Conservation (phyloP, 257 asterid genomes). For the Voacanga thouarsii region DNA sequence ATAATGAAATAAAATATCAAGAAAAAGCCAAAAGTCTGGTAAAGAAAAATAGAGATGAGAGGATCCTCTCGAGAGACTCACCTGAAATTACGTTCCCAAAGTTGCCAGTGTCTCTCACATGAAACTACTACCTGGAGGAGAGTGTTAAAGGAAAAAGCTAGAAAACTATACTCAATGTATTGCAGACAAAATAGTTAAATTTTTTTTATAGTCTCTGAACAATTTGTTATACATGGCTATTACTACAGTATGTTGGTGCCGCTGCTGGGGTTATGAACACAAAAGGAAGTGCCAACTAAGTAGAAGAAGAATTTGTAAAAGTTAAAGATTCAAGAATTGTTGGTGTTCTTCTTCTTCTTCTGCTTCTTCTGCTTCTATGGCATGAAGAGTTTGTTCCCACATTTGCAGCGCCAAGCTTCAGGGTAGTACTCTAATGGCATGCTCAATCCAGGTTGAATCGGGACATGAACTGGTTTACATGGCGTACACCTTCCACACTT, state of each 20-base stretch:
- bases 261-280: neutral
- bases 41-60: conserved; percentile 11
- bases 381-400: conserved; percentile 74
- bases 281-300: neutral
- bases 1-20: too few species aligned
- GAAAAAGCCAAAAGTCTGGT: too few species aligned
- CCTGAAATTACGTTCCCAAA: conserved; percentile 46
- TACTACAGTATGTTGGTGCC: neutral
- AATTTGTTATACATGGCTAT: conserved; percentile 10
- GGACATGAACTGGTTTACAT: conserved; percentile 76
- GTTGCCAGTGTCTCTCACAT: conserved; percentile 24
- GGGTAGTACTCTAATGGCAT: conserved; percentile 78
- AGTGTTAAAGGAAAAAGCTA: neutral
- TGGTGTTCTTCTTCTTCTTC: neutral
- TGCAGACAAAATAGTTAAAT: neutral
- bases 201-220: conserved; percentile 13
- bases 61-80: conserved; percentile 24
- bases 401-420: conserved; percentile 91
- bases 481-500: conserved; percentile 76
- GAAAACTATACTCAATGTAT: neutral
- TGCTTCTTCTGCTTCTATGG: conserved; percentile 31
- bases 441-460: conserved; percentile 70
- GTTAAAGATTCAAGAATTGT: neutral
- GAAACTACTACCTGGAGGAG: neutral
- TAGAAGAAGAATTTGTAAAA: neutral